These are phyloP conservation scores for Pythium aquatile DNA, from an alignment of 352 stramenopile genomes.

Conservation along the genomic window DNA sequence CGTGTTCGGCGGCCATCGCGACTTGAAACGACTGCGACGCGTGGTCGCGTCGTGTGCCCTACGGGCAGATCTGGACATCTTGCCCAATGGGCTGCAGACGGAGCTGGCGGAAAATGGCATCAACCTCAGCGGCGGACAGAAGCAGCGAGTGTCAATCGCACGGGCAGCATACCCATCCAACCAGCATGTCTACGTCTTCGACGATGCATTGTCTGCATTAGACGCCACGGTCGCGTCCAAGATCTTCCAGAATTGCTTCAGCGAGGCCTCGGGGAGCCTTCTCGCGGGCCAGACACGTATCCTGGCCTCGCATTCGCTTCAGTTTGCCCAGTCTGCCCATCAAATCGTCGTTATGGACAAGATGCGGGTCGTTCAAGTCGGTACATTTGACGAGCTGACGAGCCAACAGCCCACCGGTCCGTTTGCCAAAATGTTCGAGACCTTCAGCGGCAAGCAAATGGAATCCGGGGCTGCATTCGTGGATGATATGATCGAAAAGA, in stretches of 20 bases:
- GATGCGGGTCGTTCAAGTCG: constrained; percentile 59
- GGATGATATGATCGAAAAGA: background rate
- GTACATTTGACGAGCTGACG: constrained; percentile 53
- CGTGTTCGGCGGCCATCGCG: constrained; percentile 55
- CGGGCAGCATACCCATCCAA: constrained; percentile 54
- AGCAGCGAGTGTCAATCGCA: constrained; percentile 70
- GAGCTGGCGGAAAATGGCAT: constrained; percentile 63
- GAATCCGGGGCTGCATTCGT: background rate
- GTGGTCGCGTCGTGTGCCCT: constrained; percentile 62
- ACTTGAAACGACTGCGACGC: constrained; percentile 40
- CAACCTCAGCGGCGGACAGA: constrained; percentile 65
- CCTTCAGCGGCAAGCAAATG: constrained; percentile 2
- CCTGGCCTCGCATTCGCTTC: constrained; percentile 50
- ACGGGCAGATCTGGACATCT: constrained; percentile 38
- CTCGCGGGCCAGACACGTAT: constrained; percentile 52
- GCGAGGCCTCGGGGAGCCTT: constrained; percentile 31
- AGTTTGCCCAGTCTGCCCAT: constrained; percentile 52
- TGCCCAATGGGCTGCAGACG: constrained; percentile 55
- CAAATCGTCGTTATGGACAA: constrained; percentile 80
- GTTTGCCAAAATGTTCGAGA: constrained; percentile 42
- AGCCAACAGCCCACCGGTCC: constrained; percentile 35
- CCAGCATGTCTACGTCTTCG: constrained; percentile 64
- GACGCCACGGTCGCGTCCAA: constrained; percentile 44
- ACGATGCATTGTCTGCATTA: constrained; percentile 61
- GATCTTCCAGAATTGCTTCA: constrained; percentile 57